phyloP scores from a whole-genome alignment of 345 rosid species.

The Hirschfeldia incana region DNA sequence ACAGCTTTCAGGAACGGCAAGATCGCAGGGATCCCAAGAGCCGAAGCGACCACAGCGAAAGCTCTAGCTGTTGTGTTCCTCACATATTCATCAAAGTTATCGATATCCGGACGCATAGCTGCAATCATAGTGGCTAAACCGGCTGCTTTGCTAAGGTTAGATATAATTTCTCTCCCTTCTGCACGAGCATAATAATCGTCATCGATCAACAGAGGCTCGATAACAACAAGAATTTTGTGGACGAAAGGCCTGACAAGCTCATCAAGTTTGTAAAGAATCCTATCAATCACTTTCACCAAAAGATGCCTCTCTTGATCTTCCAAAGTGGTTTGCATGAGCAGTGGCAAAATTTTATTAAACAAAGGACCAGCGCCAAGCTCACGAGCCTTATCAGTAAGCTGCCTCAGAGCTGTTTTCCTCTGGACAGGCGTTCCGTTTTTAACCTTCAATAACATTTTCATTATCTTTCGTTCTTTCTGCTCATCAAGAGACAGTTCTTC shows the following conservation, averaged over 20 bases:
- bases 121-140: constrained; percentile 99
- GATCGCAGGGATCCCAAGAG: constrained; percentile 93
- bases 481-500: constrained; percentile 88
- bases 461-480: constrained; percentile 95
- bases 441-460: constrained; percentile 92
- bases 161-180: constrained; percentile 97
- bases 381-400: constrained; percentile 95
- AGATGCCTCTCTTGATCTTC: constrained; percentile 99
- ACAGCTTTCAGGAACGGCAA: constrained; percentile 95
- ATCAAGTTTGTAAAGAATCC: constrained; percentile 89
- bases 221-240: constrained; percentile 97
- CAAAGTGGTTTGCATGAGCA: constrained; percentile 97
- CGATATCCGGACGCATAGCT: constrained; percentile 99
- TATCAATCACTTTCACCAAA: constrained; percentile 94
- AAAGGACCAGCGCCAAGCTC: constrained; percentile 97
- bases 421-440: constrained; percentile 98
- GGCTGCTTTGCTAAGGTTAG: constrained; percentile 97
- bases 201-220: constrained; percentile 96
- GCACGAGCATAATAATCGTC: constrained; percentile 99
- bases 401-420: constrained; percentile 96
- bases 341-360: constrained; percentile 80
- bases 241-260: constrained; percentile 96
- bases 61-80: constrained; percentile 99
- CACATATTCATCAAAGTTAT: constrained; percentile 94
- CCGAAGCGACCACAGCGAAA: constrained; percentile 98